phyloP scores from a whole-genome alignment of 345 rosid species.

The sweet orange (Citrus sinensis) region DVS_A1.0 CM039163.1:4814501-4815000 shows the following conservation, averaged over 20 bases:
- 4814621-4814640: slow-evolving; percentile 43
- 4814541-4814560: slow-evolving; percentile 48
- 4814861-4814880: slow-evolving; percentile 33
- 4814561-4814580: slow-evolving; percentile 29
- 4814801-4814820: slow-evolving; percentile 29
- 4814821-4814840: slow-evolving; percentile 24
- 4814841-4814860: slow-evolving; percentile 32
- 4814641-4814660: slow-evolving; percentile 34
- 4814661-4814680: slow-evolving; percentile 35
- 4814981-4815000: neutral
- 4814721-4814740: slow-evolving; percentile 26
- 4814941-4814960: slow-evolving; percentile 4
- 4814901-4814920: slow-evolving; percentile 39
- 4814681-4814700: slow-evolving; percentile 31
- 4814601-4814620: slow-evolving; percentile 23
- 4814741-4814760: slow-evolving; percentile 30
- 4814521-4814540: slow-evolving; percentile 31
- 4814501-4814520: slow-evolving; percentile 40
- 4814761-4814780: slow-evolving; percentile 20
- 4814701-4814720: slow-evolving; percentile 26
- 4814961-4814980: neutral
- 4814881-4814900: slow-evolving; percentile 29
- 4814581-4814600: slow-evolving; percentile 28
- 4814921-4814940: slow-evolving; percentile 6
- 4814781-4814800: slow-evolving; percentile 23